Conservation (phyloP, 2,329 filamentous ascomycete genomes). For the Fusarium albosuccineum region DNA sequence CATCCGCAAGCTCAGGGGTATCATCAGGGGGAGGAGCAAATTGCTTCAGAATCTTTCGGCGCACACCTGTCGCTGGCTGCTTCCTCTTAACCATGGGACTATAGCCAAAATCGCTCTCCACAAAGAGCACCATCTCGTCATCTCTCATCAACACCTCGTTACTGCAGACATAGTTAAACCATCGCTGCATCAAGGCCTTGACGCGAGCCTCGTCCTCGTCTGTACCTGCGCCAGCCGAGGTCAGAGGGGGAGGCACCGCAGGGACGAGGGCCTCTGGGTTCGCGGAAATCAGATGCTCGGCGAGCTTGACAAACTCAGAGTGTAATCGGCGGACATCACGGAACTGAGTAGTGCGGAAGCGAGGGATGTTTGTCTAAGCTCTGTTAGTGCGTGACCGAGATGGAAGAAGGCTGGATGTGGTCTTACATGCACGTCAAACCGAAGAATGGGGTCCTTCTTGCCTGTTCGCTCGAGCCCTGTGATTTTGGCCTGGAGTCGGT, state of each 20-base stretch:
- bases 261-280: constrained; percentile 96
- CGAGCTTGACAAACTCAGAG: constrained; percentile 96
- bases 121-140: constrained; percentile 97
- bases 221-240: constrained; percentile 92
- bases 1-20: constrained; percentile 92
- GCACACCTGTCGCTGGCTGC: constrained; percentile 95
- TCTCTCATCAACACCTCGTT: constrained; percentile 95
- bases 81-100: constrained; percentile 95
- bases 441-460: constrained; percentile 93
- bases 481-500: constrained; percentile 93
- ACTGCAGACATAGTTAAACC: constrained; percentile 92
- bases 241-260: constrained; percentile 93
- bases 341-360: constrained; percentile 97
- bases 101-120: constrained; percentile 99
- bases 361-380: constrained; percentile 92
- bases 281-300: constrained; percentile 94
- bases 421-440: constrained; percentile 94
- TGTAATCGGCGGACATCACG: constrained; percentile 96
- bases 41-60: constrained; percentile 96
- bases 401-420: not conserved
- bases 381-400: constrained; percentile 40
- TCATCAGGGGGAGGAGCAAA: constrained; percentile 98
- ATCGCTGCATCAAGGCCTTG: constrained; percentile 90
- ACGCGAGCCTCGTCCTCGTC: constrained; percentile 94
- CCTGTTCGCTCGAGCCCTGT: constrained; percentile 92